Percentiles rank a stretch among this genome's conserved stretches.
Evolutionary conservation across 345 rosid genomes (phyloP).

Genomic region (Lepidium didymum): DNA sequence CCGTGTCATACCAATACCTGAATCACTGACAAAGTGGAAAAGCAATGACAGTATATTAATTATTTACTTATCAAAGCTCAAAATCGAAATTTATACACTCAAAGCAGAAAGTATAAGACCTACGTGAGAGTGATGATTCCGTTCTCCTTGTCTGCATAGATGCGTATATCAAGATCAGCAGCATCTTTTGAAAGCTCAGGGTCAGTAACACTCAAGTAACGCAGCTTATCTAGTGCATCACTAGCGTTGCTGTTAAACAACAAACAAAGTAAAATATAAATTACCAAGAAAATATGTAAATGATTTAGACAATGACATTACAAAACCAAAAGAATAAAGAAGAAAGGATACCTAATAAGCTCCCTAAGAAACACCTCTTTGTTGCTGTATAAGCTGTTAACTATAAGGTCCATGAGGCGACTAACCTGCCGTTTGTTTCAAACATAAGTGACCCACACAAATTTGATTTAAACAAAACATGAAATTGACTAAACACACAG

Average conservation of each 20-base stretch:
- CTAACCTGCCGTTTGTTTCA: constrained; percentile 57
- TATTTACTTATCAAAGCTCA: neutral
- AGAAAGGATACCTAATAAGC: constrained; percentile 59
- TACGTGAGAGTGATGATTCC: constrained; percentile 77
- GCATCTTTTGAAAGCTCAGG: constrained; percentile 68
- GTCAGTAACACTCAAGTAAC: constrained; percentile 78
- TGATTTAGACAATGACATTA: neutral
- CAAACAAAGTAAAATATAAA: neutral
- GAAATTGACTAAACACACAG: neutral
- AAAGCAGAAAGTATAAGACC: constrained; percentile 4
- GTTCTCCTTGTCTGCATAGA: constrained; percentile 77
- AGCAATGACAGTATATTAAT: neutral
- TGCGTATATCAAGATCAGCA: constrained; percentile 77
- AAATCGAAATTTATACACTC: neutral
- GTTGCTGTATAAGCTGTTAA: constrained; percentile 90
- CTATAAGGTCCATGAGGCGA: constrained; percentile 98
- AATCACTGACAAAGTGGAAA: constrained; percentile 48
- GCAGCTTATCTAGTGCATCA: constrained; percentile 93
- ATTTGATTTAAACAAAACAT: neutral
- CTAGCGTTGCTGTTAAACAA: constrained; percentile 77
- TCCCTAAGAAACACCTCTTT: constrained; percentile 97
- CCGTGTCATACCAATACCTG: constrained; percentile 94
- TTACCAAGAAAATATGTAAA: neutral
- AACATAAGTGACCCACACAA: neutral
- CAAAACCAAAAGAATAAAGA: neutral